These are phyloP conservation scores for Rosellinia necatrix DNA, from an alignment of 2,329 filamentous ascomycete species.

Conservation along the genomic window DNA sequence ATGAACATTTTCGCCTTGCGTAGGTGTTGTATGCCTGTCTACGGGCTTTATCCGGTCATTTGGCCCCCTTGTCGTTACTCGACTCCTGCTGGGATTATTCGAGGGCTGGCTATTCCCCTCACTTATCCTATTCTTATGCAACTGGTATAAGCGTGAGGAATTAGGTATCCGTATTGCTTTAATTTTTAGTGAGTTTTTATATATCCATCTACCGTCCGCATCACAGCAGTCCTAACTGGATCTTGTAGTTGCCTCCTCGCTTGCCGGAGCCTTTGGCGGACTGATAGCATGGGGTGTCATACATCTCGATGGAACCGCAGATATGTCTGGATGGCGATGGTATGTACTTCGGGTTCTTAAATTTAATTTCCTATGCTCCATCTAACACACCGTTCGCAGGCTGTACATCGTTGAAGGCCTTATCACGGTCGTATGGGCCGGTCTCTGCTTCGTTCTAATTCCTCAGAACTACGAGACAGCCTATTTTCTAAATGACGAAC, in stretches of 20 bases:
- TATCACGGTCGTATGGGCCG: constrained; percentile 27
- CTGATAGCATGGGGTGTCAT: constrained; percentile 35
- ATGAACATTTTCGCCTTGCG: neutral
- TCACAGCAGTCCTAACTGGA: neutral
- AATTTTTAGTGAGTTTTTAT: constrained; percentile 31
- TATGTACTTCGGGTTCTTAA: neutral
- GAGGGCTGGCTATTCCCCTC: constrained; percentile 41
- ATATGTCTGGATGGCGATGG: constrained; percentile 39
- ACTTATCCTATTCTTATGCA: constrained; percentile 36
- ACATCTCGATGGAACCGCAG: constrained; percentile 37
- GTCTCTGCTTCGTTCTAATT: constrained; percentile 21
- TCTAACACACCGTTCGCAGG: constrained; percentile 12
- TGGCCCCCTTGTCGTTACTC: constrained; percentile 33
- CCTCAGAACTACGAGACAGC: constrained; percentile 30
- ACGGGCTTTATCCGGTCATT: constrained; percentile 38
- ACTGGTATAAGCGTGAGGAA: constrained; percentile 42
- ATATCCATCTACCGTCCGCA: neutral
- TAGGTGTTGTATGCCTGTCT: constrained; percentile 33
- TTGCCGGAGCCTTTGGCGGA: constrained; percentile 38
- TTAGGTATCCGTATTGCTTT: constrained; percentile 36
- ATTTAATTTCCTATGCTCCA: rapidly evolving
- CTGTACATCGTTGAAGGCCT: constrained; percentile 34
- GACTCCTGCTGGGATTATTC: constrained; percentile 37
- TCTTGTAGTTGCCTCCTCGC: constrained; percentile 31
- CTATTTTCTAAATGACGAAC: constrained; percentile 29